Conservation (phyloP, 2,329 filamentous ascomycete genomes). For the Byssoonygena ceratinophila region DNA sequence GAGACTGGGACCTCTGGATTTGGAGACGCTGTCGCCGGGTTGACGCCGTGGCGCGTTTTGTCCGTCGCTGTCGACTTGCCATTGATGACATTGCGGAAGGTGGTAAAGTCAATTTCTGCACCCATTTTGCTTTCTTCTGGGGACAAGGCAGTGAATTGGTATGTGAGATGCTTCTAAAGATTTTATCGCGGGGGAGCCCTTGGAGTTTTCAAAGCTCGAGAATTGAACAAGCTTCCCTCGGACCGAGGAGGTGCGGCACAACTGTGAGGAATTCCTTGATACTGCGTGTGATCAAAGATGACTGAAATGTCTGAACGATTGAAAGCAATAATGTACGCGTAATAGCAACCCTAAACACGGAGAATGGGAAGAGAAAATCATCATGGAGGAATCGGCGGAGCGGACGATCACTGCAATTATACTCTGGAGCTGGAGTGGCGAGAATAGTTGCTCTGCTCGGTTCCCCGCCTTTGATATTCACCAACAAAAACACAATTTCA, state of each 20-base stretch:
- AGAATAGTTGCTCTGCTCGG: no score
- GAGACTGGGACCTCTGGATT: constrained; percentile 44
- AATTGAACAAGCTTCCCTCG: neutral
- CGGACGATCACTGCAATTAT: no score
- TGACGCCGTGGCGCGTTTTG: constrained; percentile 41
- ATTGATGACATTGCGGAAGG: constrained; percentile 45
- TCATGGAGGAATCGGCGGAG: no score
- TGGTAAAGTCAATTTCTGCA: constrained; percentile 18
- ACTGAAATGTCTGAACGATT: neutral
- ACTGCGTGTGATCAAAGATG: no score
- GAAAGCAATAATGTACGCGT: neutral
- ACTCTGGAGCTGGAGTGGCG: no score
- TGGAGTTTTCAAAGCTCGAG: neutral
- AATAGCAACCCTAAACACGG: no score
- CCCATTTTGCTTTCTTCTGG: constrained; percentile 5
- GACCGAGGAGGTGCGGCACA: neutral
- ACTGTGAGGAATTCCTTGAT: no score
- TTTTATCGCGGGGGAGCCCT: neutral
- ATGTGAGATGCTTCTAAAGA: neutral
- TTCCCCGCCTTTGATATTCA: no score
- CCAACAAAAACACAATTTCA: no score
- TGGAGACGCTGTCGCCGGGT: constrained; percentile 42
- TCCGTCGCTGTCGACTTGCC: constrained; percentile 38
- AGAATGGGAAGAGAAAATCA: no score
- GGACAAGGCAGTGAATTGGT: neutral